Base-by-base conservation (phyloP, 768 basidiomycete species). In the Suillus plorans region DNA sequence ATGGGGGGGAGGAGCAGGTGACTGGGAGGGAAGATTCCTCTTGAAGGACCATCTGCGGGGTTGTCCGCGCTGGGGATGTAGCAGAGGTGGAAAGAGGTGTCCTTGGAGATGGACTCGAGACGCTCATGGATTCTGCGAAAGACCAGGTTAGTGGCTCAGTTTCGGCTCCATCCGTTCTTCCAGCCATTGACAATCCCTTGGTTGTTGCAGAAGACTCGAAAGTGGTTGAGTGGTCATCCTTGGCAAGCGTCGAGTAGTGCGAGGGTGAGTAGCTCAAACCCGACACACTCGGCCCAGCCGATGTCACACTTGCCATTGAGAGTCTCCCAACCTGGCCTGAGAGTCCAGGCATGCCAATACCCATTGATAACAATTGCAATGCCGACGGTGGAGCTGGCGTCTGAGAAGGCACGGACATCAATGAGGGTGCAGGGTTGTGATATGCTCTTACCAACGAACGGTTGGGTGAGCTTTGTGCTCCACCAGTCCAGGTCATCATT, bases 271-370 rank as follows among this genome's bases (percentile, higher is more conserved):
- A 83, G 67, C 34, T 81, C 72, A 64, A 84, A 82, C 0, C 80
- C 80, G 25, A 84, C 69, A 0, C 79, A 78, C 67, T 85, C 81
- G 9, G 81, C 82, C 82, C 83, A 85, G 0, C 70, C 71, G 62
- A 85, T 85, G 63, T 84, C 79, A 1, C 73, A 39, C 0, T 70
- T 58, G 25, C 73, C 67, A 1, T 62, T 22, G 4, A 25, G 25
- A 1, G 55, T 36, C 36, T 73, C 65, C 79, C 79, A 80, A 0
- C 72, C 72, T 9, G 70, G 72, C 3, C 69, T 53, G 3, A 80
- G 72, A 2, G 64, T n/a, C 74, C 74, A 79, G 0, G 76, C 77
- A 34, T 74, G 53, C 80, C 58, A 64, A 28, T 50, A 10, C 12
- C 63, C 63, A 36, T 60, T 41, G 57, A 64, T 31, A 20, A 25